Base-by-base conservation (phyloP, 371 early-diverging fungal genomes). In the Mucor lusitanicus region DNA sequence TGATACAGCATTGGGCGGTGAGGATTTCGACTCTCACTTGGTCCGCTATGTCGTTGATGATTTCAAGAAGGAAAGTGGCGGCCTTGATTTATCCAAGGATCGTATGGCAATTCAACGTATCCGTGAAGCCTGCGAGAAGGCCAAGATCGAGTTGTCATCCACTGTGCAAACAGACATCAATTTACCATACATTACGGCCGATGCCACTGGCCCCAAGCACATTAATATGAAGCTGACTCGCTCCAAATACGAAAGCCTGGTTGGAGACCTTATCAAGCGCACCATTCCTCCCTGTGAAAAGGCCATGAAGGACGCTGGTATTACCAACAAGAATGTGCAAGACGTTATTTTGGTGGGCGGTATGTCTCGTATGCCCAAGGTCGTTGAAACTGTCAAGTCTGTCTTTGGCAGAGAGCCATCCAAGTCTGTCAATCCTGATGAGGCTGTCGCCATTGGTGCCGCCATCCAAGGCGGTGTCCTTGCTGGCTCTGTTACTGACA, bases 391-490 rank as follows among this genome's bases (percentile, higher is more conserved):
- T n/a, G 97, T 97, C 76, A 91, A 93, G 79, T 67, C 79, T 17
- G 82, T 95, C 67, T 98, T 99, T 77, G 93, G 93, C 48, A 87
- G 87, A 59, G 91, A 95, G 59, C 95, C 97, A 28, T 73, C 88
- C 78, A 93, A 94, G 84, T 87, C 90, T 59, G 97, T 99, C 71
- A 97, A 99, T 86, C 99, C 99, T 21, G 99, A 99, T 76, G 99
- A 99, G 81, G 99, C 99, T 44, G 99, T 99, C 25, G 99, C 99
- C 57, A 90, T 96, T 70, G 99, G 99, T 72, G 99, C 99, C 59
- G 97, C 99, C 60, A 92, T 99, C 70, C 99, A 99, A 70, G 99
- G 95, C 61, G 98, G 96, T 84, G 95, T 98, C 60, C 80, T 98
- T 23, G 87, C 94, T 64, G 97, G 97, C 54, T 67, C 89, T 63